Conservation (phyloP, 2,329 filamentous ascomycete species). For the Furcasterigmium sp. region DNA sequence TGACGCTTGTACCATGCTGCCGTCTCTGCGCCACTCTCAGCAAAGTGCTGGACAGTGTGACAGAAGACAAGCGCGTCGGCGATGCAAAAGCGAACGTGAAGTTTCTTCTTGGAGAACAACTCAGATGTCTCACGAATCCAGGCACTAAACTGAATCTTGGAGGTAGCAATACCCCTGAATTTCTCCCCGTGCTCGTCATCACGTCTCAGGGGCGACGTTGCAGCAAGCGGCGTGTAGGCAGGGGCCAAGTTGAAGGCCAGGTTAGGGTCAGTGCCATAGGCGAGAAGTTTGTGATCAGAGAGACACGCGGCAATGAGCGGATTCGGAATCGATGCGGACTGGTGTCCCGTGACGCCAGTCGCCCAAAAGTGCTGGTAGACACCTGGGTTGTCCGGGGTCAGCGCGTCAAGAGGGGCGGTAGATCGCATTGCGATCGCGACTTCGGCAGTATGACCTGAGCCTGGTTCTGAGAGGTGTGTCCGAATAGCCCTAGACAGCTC, state of each 20-base stretch:
- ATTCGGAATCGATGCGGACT: conserved; percentile 26
- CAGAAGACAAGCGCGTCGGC: conserved; percentile 47
- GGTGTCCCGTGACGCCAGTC: conserved; percentile 20
- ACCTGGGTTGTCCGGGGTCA: conserved; percentile 13
- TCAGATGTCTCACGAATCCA: conserved; percentile 31
- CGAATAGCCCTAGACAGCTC: conserved; percentile 13
- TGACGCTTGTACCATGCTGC: conserved; percentile 37
- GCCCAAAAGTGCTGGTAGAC: conserved; percentile 27
- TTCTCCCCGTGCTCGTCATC: conserved; percentile 6
- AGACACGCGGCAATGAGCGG: conserved; percentile 30
- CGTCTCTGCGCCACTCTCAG: conserved; percentile 18
- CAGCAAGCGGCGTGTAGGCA: conserved; percentile 31
- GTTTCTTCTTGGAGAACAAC: conserved; percentile 23
- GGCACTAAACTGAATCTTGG: conserved; percentile 37
- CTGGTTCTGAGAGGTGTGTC: background rate
- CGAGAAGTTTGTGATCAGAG: conserved; percentile 29
- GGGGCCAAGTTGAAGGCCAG: conserved; percentile 52
- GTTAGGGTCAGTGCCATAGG: conserved; percentile 45
- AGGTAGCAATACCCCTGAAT: conserved; percentile 24
- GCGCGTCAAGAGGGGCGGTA: conserved; percentile 27
- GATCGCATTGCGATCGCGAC: conserved; percentile 29
- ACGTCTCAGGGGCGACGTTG: conserved; percentile 31
- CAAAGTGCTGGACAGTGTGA: conserved; percentile 41
- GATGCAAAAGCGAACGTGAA: conserved; percentile 37
- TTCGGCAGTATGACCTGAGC: conserved; percentile 14